Conservation (phyloP, 169 alveolate species). For the Cryptosporidium tyzzeri region DNA sequence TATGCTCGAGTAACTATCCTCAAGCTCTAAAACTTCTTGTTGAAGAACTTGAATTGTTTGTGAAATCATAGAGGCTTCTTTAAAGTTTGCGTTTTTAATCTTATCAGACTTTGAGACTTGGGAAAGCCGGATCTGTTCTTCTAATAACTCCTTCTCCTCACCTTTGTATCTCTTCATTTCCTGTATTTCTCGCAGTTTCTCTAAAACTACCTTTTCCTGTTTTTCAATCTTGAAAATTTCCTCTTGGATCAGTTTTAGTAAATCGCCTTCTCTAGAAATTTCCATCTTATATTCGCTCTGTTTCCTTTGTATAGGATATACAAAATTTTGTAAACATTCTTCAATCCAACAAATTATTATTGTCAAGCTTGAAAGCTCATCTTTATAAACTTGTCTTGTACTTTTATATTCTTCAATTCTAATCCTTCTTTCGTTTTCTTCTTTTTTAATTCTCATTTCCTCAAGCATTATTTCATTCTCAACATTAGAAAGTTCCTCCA, state of each 20-base stretch:
- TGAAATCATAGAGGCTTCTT: slow-evolving; percentile 64
- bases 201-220: slow-evolving; percentile 36
- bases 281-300: slow-evolving; percentile 34
- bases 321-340: slow-evolving; percentile 20
- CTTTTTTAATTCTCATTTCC: slow-evolving; percentile 34
- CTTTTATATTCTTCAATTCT: slow-evolving; percentile 19
- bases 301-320: slow-evolving; percentile 28
- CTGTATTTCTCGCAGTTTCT: slow-evolving; percentile 51
- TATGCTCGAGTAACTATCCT: slow-evolving; percentile 24
- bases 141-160: slow-evolving; percentile 56
- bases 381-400: slow-evolving; percentile 7
- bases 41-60: slow-evolving; percentile 44
- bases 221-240: slow-evolving; percentile 51
- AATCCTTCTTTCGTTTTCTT: slow-evolving; percentile 42
- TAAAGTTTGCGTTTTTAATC: slow-evolving; percentile 42
- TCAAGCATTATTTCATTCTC: slow-evolving; percentile 44
- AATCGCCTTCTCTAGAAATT: slow-evolving; percentile 19
- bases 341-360: slow-evolving; percentile 67
- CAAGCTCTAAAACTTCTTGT: slow-evolving; percentile 31
- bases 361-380: slow-evolving; percentile 53
- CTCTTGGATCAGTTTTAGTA: slow-evolving; percentile 10
- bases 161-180: slow-evolving; percentile 23
- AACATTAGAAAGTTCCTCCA: slow-evolving; percentile 30
- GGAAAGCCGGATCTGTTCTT: slow-evolving; percentile 49
- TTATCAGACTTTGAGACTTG: slow-evolving; percentile 64